These are phyloP conservation scores for Microcera coccophila DNA, from an alignment of 2,329 filamentous ascomycete genomes.

Conservation along the genomic window DNA sequence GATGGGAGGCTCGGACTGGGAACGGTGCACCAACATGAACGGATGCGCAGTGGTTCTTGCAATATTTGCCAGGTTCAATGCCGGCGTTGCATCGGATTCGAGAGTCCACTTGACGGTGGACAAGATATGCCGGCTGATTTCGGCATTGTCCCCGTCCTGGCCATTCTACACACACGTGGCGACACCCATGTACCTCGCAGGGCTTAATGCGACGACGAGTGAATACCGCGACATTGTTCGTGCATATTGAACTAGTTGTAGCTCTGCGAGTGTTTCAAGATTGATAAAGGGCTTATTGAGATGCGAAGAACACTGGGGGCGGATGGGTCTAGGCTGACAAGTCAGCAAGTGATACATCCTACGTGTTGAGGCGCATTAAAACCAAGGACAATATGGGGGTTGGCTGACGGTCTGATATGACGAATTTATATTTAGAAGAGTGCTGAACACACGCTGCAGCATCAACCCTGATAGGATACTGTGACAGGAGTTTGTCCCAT, in stretches of 20 bases:
- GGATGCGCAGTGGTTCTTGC: conserved; percentile 36
- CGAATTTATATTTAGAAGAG: too few species aligned
- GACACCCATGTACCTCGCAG: conserved; percentile 35
- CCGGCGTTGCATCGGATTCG: not conserved
- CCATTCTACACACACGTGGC: conserved; percentile 40
- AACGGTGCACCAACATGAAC: conserved; percentile 28
- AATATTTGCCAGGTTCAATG: conserved; percentile 15
- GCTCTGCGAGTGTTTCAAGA: conserved; percentile 34
- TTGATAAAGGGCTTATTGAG: conserved; percentile 28
- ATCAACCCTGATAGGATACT: too few species aligned
- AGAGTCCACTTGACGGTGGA: conserved; percentile 30
- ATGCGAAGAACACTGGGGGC: conserved; percentile 34
- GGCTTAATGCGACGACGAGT: conserved; percentile 31
- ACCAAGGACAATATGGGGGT: too few species aligned
- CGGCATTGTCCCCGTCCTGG: conserved; percentile 29
- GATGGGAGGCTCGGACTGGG: conserved; percentile 17
- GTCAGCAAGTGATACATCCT: too few species aligned
- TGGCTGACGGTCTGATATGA: too few species aligned
- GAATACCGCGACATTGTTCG: conserved; percentile 35
- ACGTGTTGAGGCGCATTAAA: too few species aligned
- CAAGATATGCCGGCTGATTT: conserved; percentile 33
- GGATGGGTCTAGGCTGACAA: conserved; percentile 16
- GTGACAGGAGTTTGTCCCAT: too few species aligned
- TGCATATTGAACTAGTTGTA: conserved; percentile 38
- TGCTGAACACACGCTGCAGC: too few species aligned